A percentile compares a stretch with the other conserved stretches of the same genome.
Evolutionary conservation across 495 filamentous ascomycete genomes (phyloP).

Genomic region (Penicillium bialowiezense): DNA sequence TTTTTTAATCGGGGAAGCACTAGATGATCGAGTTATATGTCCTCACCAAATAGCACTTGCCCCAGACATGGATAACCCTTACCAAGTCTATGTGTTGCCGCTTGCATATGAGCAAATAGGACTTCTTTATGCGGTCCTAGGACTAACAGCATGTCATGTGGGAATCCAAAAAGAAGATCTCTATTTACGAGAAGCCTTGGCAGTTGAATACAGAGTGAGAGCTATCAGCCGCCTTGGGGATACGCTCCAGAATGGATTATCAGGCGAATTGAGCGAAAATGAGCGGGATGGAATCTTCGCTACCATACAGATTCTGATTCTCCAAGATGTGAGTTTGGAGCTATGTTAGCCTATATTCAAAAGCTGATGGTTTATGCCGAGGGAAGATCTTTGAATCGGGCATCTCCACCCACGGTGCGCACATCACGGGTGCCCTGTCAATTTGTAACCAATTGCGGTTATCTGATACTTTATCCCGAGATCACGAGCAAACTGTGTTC

Average conservation of each 20-base stretch:
- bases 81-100: conserved; percentile 34
- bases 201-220: conserved; percentile 36
- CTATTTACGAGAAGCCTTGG: conserved; percentile 25
- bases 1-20: background rate
- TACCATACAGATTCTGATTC: conserved; percentile 37
- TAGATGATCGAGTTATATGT: conserved; percentile 35
- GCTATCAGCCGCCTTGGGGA: conserved; percentile 32
- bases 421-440: conserved; percentile 40
- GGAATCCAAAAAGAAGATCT: conserved; percentile 24
- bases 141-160: conserved; percentile 34
- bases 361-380: background rate
- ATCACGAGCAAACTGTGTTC: conserved; percentile 32
- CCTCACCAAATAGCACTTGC: conserved; percentile 37
- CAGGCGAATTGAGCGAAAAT: conserved; percentile 21
- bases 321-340: conserved; percentile 35
- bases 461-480: conserved; percentile 21
- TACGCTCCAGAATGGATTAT: conserved; percentile 27
- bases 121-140: conserved; percentile 33
- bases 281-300: conserved; percentile 36
- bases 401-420: conserved; percentile 35
- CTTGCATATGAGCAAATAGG: conserved; percentile 35
- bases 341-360: background rate
- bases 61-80: conserved; percentile 30
- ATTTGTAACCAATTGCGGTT: conserved; percentile 33
- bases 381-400: conserved; percentile 35